Evolutionary conservation across 2,329 filamentous ascomycete species (phyloP).

Genomic region (Aspergillus quadrilineatus): DNA sequence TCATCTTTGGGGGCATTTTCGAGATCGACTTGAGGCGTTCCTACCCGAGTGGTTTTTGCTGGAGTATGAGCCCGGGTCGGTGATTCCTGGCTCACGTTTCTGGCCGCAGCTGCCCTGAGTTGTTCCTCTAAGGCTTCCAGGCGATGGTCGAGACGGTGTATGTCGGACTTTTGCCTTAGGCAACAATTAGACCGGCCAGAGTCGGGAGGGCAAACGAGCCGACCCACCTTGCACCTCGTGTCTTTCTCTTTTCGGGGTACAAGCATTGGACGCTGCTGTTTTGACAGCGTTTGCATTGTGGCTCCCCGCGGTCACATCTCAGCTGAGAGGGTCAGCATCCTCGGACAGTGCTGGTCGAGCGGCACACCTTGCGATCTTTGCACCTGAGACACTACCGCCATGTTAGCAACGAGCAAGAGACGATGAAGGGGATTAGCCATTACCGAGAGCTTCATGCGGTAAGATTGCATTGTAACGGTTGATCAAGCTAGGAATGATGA

Average conservation of each 20-base stretch:
- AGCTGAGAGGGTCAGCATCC: background rate
- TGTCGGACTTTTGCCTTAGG: background rate
- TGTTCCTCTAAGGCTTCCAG: constrained; percentile 3
- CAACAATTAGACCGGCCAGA: background rate
- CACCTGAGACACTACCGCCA: constrained; percentile 2
- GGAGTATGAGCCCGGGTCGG: background rate
- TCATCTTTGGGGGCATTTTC: background rate
- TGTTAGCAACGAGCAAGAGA: background rate
- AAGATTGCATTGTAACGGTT: background rate
- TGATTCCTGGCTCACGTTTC: background rate
- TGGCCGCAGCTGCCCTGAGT: background rate
- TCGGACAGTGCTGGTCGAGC: background rate
- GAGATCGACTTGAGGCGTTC: background rate
- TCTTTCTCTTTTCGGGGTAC: constrained; percentile 1
- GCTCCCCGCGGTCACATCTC: constrained; percentile 3
- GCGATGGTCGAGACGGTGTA: background rate
- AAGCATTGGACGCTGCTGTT: background rate
- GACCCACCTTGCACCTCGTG: background rate
- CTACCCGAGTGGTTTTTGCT: background rate
- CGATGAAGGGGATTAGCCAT: background rate
- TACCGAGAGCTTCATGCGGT: constrained; percentile 10
- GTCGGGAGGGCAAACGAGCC: background rate
- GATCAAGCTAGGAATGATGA: background rate
- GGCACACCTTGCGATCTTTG: constrained; percentile 3
- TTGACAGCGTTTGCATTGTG: constrained; percentile 1